Conservation (phyloP, 345 rosid genomes). For the Sapria himalayana region DNA sequence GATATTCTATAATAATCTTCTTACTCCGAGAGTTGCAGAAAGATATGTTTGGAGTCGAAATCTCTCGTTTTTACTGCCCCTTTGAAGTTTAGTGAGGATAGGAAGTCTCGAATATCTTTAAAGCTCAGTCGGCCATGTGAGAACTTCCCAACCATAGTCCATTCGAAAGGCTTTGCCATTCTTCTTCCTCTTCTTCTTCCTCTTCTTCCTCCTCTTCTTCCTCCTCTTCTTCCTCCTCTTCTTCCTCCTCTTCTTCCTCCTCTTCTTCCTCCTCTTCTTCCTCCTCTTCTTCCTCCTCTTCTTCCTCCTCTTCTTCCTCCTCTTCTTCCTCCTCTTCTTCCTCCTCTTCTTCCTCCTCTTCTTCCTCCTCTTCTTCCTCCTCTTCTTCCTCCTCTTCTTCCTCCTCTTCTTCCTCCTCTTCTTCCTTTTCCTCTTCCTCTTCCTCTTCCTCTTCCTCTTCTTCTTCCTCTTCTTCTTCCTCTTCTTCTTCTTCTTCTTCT, state of each 20-base stretch:
- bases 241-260: not conserved
- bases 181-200: not conserved
- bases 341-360: constrained; percentile 60
- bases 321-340: constrained; percentile 53
- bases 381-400: constrained; percentile 37
- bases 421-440: constrained; percentile 55
- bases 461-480: constrained; percentile 41
- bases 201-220: not conserved
- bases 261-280: not conserved
- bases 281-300: not conserved
- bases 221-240: not conserved
- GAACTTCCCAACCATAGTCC: no score
- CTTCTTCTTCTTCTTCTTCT: constrained; percentile 39
- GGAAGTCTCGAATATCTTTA: no score
- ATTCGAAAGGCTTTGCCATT: not conserved
- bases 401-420: constrained; percentile 57
- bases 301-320: constrained; percentile 28
- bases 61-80: no score
- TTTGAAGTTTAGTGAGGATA: no score
- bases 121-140: no score
- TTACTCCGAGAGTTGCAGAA: no score
- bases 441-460: constrained; percentile 54
- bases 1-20: no score
- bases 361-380: constrained; percentile 57
- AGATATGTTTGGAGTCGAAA: no score